Evolutionary conservation across 2,329 filamentous ascomycete genomes (phyloP), one percentile per base, ranked within the genome.

Genomic region (Paraconiothyrium brasiliense): DNA sequence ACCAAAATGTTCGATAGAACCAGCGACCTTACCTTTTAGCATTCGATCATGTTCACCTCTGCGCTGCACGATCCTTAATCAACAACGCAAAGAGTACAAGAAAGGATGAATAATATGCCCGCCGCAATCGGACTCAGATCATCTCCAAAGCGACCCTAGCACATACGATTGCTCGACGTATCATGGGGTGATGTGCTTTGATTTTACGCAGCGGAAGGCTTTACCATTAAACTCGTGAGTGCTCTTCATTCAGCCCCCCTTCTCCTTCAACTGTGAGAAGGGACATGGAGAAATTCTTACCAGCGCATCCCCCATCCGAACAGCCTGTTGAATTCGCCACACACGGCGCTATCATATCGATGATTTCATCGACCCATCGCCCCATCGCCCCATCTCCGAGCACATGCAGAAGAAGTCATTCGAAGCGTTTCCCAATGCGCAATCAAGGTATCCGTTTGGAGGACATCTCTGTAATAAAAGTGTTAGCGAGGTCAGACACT

Each of bases 331-430:
- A 41, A 14, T 49, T 49, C 11, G 32, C 44, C 4, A 57, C 35
- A 14, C 54, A 50, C n/a, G 54, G 54, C n/a, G 44, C 32, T 16
- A 57, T 16, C 32, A 5, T 6, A 24, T 49, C 27, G 44, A 57
- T 49, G 34, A 37, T 20, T 20, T 20, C 20, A 20, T 20, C 20
- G 20, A 48, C 20, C 41, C 44, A 20, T 57, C 44, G 14, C 50
- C 30, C 16, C 24, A 49, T 9, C 20, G 30, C 27, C 27, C 30
- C 44, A 49, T 24, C 20, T 50, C 22, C 13, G 54, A 48, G 34
- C 54, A 57, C 7, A 50, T 39, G 34, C 44, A 57, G 30, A n/a
- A 14, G 24, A 57, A 57, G 22, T 57, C 34, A 6, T 44, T 44
- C n/a, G 4, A 22, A 4, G 41, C 41, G 41, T 44, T n/a, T 24